Conservation (phyloP, 1,284 basidiomycete genomes). For the Sanguinoderma infundibulare region DNA sequence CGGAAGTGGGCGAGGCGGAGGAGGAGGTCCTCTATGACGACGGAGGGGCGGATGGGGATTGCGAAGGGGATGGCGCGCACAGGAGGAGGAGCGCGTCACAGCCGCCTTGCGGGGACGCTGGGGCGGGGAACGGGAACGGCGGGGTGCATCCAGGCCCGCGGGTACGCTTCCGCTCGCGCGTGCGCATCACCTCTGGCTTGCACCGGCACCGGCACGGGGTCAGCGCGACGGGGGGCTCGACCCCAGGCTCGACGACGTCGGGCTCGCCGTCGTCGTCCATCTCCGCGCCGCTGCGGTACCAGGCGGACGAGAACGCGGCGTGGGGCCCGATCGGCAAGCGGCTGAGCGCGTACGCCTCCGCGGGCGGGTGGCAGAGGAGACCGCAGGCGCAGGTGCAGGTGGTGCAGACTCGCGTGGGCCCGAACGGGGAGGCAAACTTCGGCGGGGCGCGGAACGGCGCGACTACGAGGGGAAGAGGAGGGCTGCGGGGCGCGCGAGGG, state of each 20-base stretch:
- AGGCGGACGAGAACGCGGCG: constrained; percentile 52
- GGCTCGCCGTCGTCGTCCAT: constrained; percentile 74
- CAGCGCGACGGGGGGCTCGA: constrained; percentile 18
- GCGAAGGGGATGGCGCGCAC: constrained; percentile 1
- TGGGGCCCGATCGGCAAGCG: constrained; percentile 65
- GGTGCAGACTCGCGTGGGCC: too few species aligned
- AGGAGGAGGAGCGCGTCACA: constrained; percentile 19
- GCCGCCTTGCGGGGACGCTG: constrained; percentile 9
- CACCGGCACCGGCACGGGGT: constrained; percentile 35
- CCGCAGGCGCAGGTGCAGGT: constrained; percentile 1
- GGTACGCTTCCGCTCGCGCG: constrained; percentile 59
- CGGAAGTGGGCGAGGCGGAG: not conserved
- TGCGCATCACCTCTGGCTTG: constrained; percentile 56
- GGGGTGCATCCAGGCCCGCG: constrained; percentile 35
- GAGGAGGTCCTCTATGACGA: not conserved
- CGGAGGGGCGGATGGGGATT: not conserved
- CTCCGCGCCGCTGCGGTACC: constrained; percentile 68
- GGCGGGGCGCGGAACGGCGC: constrained; percentile 1
- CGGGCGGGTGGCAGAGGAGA: constrained; percentile 26
- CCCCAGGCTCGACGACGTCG: constrained; percentile 50
- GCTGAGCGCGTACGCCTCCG: constrained; percentile 43
- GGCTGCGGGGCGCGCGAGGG: constrained; percentile 8
- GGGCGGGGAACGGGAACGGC: not conserved
- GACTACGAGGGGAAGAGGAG: constrained; percentile 1
- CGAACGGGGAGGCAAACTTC: not conserved